Evolutionary conservation across 2,329 filamentous ascomycete species (phyloP), one percentile per base, ranked within the genome.

Genomic region (Aspergillus versicolor): DNA sequence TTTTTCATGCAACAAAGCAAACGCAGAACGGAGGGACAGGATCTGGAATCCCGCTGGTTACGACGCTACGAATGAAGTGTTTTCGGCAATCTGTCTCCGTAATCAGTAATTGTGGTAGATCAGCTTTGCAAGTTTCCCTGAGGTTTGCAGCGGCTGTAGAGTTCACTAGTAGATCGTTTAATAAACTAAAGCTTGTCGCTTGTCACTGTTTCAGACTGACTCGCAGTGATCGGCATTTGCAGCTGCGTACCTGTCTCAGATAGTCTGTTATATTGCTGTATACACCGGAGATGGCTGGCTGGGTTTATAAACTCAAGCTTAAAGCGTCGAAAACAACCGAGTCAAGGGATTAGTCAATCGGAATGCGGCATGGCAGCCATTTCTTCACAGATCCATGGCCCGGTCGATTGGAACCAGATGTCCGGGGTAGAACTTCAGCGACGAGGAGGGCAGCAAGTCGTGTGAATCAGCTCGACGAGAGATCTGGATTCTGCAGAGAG

Each of bases 41-140:
- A 50, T 49, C 53, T 55, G 53, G 53, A 49, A 55, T 55, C 53
- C 52, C 45, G 53, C 46, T 50, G 46, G 44, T 55, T 55, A 55
- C 40, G 53, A 55, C 40, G 53, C 46, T 55, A 55, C 30, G 53
- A 55, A 55, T 49, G 17, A 49, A 55, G 46, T 55, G 53, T 55
- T 55, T 55, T 38, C 40, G 44, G 52, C 27, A 47, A 32, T 27
- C 49, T 45, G 40, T 53, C 30, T 53, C 17, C 8, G 37, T 40
- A 42, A 11, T 4, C 21, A n/a, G 40, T 42, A 42, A 11, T 17
- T 17, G 42, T 53, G 42, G 40, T 42, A 30, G 27, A 30, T 9
- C 27, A 30, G 27, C 9, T 30, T 30, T 30, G 27, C 27, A 30
- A 11, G 27, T 30, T 30, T 4, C 8, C 27, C 27, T 9, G 9